Conservation (phyloP, 192 early-diverging fungal genomes). For the Oehlia diaphana region DNA sequence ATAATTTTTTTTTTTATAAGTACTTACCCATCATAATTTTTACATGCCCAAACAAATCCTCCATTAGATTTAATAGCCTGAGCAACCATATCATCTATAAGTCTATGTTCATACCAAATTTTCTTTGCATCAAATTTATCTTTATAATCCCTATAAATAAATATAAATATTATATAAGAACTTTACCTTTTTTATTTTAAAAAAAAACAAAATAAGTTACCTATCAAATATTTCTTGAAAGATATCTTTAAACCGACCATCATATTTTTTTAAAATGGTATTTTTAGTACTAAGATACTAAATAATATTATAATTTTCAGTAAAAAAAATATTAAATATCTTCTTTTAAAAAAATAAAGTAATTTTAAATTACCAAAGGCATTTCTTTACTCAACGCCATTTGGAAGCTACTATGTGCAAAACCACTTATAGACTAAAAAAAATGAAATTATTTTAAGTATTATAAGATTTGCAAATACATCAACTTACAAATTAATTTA, state of each 20-base stretch:
- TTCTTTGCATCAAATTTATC: conserved; percentile 72
- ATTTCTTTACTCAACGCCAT: conserved; percentile 87
- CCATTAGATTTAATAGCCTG: conserved; percentile 92
- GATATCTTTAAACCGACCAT: conserved; percentile 99
- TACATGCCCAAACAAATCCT: conserved; percentile 90
- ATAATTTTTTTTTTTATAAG: conserved; percentile 18
- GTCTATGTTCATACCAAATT: conserved; percentile 97
- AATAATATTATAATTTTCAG: not conserved
- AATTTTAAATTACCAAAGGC: conserved; percentile 60
- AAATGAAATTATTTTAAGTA: not conserved
- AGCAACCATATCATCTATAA: conserved; percentile 98
- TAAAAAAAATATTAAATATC: not conserved
- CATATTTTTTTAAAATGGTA: conserved; percentile 97
- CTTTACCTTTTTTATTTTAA: too few species aligned
- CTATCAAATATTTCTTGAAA: conserved; percentile 87
- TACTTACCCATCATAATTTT: conserved; percentile 96
- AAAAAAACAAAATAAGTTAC: conserved; percentile 9
- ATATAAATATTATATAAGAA: too few species aligned
- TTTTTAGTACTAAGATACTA: conserved; percentile 94
- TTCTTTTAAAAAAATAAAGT: not conserved
- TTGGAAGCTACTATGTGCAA: conserved; percentile 94
- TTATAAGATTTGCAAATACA: not conserved
- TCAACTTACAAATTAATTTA: not conserved
- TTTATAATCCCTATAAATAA: conserved; percentile 64
- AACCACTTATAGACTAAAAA: conserved; percentile 81